Base-by-base conservation (phyloP, 139 green algal species). In the Coelastrella sp. region DNA sequence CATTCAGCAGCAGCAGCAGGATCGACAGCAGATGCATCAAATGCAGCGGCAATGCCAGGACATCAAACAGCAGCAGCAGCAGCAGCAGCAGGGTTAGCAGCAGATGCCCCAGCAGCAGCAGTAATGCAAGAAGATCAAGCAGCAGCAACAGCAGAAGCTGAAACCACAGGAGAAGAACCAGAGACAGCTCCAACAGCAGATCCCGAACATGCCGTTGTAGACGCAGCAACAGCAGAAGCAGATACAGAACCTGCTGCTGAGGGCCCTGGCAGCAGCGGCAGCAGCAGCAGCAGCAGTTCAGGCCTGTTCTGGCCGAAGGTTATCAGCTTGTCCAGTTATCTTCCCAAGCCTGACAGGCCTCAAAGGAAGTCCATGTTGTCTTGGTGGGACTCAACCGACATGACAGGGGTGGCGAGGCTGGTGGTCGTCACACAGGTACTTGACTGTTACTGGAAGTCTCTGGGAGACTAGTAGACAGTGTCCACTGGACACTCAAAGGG, bases 401-500 rank as follows among this genome's bases (percentile, higher is more conserved):
- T 61, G 54, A 84, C 54, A 8, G 19, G 17, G 19, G 79, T 57
- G 3, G 79, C 79, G 5, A 57, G 58, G 10, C 19, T 84, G 16
- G 79, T 84, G 79, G 20, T 19, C 16, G 0, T 84, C 17, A 73
- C 79, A 56, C 79, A 84, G 79, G 79, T 84, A 77, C 32, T 47
- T 47, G 32, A 47, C 32, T 47, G 32, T 47, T 47, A 47, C 32
- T 47, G 32, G 0, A 47, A 1, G 32, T 47, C 32, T 47, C 32
- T 47, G 32, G 32, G 32, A 54, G 17, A n/a, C 20, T 77, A 19
- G 3, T 23, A 11, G 16, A 20, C 64, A 71, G 13, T 3, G 16
- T 68, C 61, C 8, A 17, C 61, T 17, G 8, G 10, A 68, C 11
- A 10, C 8, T 68, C 61, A 68, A 23, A 7, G 75, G 7, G 8